Conservation (phyloP, 225 moss, liverwort and hornwort genomes). For the Polytrichum commune region DNA sequence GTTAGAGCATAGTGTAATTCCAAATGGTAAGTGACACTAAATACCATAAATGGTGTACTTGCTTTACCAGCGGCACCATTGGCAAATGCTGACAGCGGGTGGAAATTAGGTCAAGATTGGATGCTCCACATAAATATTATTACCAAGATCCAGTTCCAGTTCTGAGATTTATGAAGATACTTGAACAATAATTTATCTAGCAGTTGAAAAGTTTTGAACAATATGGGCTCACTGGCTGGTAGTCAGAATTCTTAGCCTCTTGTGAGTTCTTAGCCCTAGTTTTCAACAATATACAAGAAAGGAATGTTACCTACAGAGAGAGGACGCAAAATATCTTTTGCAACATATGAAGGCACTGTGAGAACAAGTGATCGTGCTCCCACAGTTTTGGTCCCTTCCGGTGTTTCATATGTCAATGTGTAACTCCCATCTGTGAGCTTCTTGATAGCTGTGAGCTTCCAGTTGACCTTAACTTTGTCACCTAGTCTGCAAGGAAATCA, state of each 20-base stretch:
- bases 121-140: background rate
- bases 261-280: too few species aligned
- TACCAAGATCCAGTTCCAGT: background rate
- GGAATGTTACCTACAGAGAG: slow-evolving; percentile 62
- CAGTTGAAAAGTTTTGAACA: too few species aligned
- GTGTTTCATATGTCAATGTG: slow-evolving; percentile 76
- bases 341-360: slow-evolving; percentile 89
- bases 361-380: slow-evolving; percentile 70
- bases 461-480: slow-evolving; percentile 86
- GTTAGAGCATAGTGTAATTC: too few species aligned
- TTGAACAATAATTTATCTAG: too few species aligned
- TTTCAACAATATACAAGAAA: background rate
- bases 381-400: slow-evolving; percentile 65
- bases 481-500: slow-evolving; percentile 56
- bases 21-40: too few species aligned
- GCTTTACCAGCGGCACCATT: too few species aligned
- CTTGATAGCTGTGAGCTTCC: slow-evolving; percentile 73
- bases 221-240: too few species aligned
- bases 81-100: too few species aligned
- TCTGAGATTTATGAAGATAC: background rate
- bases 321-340: slow-evolving; percentile 79
- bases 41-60: too few species aligned
- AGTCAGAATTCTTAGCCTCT: too few species aligned
- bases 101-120: too few species aligned
- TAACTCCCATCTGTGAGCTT: slow-evolving; percentile 60